A percentile compares a stretch with the other conserved stretches of the same genome.
Conservation (phyloP, 1,284 basidiomycete genomes). For the Ganoderma boninense region DNA sequence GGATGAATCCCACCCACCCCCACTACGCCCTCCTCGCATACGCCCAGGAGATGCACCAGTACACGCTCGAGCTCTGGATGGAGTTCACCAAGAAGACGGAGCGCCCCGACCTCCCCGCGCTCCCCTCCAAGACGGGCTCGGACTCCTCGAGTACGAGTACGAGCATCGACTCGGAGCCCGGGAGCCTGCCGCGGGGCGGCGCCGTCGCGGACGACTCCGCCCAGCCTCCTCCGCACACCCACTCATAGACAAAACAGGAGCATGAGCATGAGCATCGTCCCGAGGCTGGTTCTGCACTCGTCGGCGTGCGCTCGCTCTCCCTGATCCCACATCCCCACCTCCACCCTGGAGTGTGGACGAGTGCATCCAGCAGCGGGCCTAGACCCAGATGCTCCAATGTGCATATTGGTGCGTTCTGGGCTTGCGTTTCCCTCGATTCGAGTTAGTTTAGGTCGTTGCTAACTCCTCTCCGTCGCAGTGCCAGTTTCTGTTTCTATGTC, state of each 20-base stretch:
- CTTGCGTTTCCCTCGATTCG: background rate
- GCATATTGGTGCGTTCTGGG: background rate
- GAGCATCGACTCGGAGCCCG: background rate
- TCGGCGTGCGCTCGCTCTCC: background rate
- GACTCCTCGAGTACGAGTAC: background rate
- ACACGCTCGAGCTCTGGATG: conserved; percentile 41
- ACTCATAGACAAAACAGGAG: conserved; percentile 6
- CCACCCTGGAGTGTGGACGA: background rate
- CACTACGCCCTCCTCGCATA: conserved; percentile 50
- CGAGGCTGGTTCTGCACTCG: background rate
- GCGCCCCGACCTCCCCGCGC: conserved; percentile 8
- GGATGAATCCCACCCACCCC: conserved; percentile 13
- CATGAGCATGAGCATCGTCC: too few species aligned
- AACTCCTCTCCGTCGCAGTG: background rate
- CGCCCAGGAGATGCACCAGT: conserved; percentile 42
- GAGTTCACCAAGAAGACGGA: conserved; percentile 33
- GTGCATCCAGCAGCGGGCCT: background rate
- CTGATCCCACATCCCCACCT: background rate
- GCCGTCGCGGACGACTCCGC: conserved; percentile 12
- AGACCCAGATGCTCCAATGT: background rate
- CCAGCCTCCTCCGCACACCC: conserved; percentile 16
- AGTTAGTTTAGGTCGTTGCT: background rate
- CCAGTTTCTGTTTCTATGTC: background rate
- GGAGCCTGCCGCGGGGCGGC: background rate
- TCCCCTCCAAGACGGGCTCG: background rate